These are phyloP conservation scores for Backusella macrospora DNA, from an alignment of 192 early-diverging fungal species.

Conservation along the genomic window DNA sequence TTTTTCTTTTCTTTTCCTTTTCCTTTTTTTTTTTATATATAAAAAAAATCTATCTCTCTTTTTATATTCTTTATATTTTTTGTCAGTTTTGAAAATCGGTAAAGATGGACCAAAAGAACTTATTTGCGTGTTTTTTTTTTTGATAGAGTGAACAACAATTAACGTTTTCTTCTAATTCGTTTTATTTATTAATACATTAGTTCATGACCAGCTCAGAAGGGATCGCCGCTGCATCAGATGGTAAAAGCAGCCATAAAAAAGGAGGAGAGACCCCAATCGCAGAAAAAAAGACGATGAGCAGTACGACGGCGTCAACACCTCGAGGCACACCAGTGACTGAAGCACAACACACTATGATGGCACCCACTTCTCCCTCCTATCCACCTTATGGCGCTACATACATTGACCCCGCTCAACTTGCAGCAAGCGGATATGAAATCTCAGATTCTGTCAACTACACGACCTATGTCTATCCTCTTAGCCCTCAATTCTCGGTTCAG, in stretches of 20 bases:
- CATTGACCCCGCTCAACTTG: slow-evolving; percentile 21
- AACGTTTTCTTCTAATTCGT: background rate
- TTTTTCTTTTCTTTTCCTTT: background rate
- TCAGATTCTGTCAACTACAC: slow-evolving; percentile 22
- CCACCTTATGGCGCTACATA: slow-evolving; percentile 24
- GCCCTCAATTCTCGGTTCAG: slow-evolving; percentile 46
- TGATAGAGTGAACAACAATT: background rate
- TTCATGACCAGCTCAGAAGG: slow-evolving; percentile 13
- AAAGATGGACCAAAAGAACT: background rate
- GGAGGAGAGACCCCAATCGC: background rate
- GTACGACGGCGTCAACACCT: background rate
- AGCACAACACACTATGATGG: background rate
- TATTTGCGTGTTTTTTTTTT: background rate
- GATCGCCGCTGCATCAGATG: slow-evolving; percentile 10
- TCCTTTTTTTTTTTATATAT: background rate
- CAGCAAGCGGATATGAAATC: slow-evolving; percentile 21
- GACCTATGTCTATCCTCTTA: slow-evolving; percentile 43
- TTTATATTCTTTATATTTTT: background rate
- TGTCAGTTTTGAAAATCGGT: background rate
- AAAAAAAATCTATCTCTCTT: background rate
- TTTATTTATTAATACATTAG: too few relatives aligned
- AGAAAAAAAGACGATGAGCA: background rate
- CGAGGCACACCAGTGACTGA: background rate
- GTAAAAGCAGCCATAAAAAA: slow-evolving; percentile 13
- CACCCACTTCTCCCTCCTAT: slow-evolving; percentile 21